Evolutionary conservation across 257 asterid species (phyloP), one percentile per base, ranked within the genome.

Genomic region (Cordia subcordata): DNA sequence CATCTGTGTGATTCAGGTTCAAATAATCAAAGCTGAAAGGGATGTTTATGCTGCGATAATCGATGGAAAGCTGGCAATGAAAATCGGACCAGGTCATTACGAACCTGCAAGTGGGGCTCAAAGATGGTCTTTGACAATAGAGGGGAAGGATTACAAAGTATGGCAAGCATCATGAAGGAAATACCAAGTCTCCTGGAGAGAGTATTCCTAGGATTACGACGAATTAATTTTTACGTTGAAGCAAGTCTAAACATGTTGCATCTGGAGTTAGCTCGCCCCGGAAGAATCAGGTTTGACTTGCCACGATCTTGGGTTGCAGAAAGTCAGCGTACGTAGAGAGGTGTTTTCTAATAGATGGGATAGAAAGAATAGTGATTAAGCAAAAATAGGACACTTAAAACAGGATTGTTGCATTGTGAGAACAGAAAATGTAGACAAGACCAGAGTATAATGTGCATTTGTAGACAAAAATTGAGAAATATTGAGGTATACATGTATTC

Each of bases 21-120:
- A 79, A 69, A 86, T 93, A 66, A 55, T 71, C n/a, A 86, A 86
- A 85, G 90, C 96, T 14, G 96, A 93, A 65, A 83, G 80, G 76
- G 99, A 86, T 71, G 95, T 89, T 57, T 93, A 93, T 62, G 97
- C 90, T 38, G 97, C 99, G 66, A 57, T 83, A 55, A 62, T 89
- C 46, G 96, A 89, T 63, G 97, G 86, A 13, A 84, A 88, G 69
- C 21, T 91, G 73, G 84, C 90, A 1, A 66, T 91, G 89, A 91
- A 91, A 81, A 88, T 91, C 35, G 98, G 98, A 69, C 96, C 98
- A 47, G 98, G 96, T 57, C 64, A 85, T 62, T 88, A 70, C 53
- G 95, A 91, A 67, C 95, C 98, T 45, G 46, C 86, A 52, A 61
- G 40, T 38, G 82, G 70, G 40, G n/a, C 67, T 8, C 62, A 60